Evolutionary conservation across 495 filamentous ascomycete genomes (phyloP).

Genomic region (Hypoxylon intermedium): DNA sequence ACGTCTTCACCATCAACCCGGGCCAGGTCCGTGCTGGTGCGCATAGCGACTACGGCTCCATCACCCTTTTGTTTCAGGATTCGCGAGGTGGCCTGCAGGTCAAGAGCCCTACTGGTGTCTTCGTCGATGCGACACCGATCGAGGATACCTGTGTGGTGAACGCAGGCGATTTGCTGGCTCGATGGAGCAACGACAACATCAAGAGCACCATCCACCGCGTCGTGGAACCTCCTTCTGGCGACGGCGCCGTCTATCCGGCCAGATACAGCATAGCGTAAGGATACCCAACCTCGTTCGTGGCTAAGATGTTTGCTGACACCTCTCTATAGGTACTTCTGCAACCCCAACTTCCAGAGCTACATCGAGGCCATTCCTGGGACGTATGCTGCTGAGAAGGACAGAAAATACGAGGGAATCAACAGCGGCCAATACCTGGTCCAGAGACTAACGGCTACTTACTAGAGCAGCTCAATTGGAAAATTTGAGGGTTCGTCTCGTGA

Average conservation of each 20-base stretch:
- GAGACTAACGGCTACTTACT: conserved; percentile 77
- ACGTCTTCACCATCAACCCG: conserved; percentile 73
- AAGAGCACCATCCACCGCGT: conserved; percentile 89
- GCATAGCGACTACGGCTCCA: conserved; percentile 87
- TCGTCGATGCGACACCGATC: conserved; percentile 84
- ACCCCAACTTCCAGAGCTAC: conserved; percentile 77
- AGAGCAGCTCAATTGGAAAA: not conserved
- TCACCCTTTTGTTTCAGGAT: conserved; percentile 93
- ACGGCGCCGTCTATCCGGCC: conserved; percentile 62
- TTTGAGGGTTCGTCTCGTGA: conserved; percentile 7
- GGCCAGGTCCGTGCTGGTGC: conserved; percentile 82
- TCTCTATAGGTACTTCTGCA: conserved; percentile 84
- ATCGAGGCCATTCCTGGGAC: conserved; percentile 92
- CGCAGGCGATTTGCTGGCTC: conserved; percentile 84
- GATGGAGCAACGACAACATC: conserved; percentile 92
- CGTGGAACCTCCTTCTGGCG: conserved; percentile 73
- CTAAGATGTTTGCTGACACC: not conserved
- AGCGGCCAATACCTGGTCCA: conserved; percentile 84
- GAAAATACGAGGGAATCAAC: conserved; percentile 81
- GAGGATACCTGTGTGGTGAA: conserved; percentile 87
- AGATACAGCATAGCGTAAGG: conserved; percentile 73
- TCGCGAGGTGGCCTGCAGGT: conserved; percentile 83
- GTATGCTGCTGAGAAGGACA: conserved; percentile 69
- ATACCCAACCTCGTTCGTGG: not conserved
- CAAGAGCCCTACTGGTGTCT: conserved; percentile 74